phyloP scores from a whole-genome alignment of 2,329 filamentous ascomycete genomes.

The Diaporthe ilicicola region DNA sequence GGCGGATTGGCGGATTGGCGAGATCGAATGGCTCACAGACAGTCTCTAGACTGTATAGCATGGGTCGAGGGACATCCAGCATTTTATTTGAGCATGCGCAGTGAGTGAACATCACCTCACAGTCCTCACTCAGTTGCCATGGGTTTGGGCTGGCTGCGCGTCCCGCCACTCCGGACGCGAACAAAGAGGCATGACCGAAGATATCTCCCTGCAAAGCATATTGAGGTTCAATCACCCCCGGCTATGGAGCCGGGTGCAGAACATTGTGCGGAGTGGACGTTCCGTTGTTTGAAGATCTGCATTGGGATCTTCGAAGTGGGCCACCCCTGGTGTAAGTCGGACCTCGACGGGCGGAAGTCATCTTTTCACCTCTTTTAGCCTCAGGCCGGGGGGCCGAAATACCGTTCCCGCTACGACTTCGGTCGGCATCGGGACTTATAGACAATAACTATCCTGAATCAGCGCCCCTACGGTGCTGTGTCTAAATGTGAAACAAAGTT shows the following conservation, averaged over 20 bases:
- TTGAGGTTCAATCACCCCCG: background rate
- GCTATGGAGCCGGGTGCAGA: background rate
- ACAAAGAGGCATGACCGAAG: constrained; percentile 13
- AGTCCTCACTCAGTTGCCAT: background rate
- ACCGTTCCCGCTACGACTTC: constrained; percentile 17
- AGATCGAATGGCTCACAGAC: background rate
- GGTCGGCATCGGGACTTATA: background rate
- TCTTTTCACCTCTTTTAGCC: constrained; percentile 36
- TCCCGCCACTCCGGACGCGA: constrained; percentile 3
- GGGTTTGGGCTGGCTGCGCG: background rate
- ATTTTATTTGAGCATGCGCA: background rate
- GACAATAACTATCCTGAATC: background rate
- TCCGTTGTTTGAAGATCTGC: constrained; percentile 20
- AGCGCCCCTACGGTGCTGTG: background rate
- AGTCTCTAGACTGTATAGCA: background rate
- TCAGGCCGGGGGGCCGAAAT: constrained; percentile 17
- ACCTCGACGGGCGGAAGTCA: constrained; percentile 41
- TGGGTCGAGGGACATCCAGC: background rate
- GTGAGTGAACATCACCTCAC: background rate
- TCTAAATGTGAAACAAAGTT: constrained; percentile 15
- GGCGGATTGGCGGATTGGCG: too few relatives aligned
- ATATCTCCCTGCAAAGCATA: background rate
- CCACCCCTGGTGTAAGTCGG: constrained; percentile 5
- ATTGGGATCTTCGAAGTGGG: constrained; percentile 17
- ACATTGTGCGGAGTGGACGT: constrained; percentile 3